phyloP scores from a whole-genome alignment of 2,329 filamentous ascomycete genomes.

The Trichoderma cornu-damae region DNA sequence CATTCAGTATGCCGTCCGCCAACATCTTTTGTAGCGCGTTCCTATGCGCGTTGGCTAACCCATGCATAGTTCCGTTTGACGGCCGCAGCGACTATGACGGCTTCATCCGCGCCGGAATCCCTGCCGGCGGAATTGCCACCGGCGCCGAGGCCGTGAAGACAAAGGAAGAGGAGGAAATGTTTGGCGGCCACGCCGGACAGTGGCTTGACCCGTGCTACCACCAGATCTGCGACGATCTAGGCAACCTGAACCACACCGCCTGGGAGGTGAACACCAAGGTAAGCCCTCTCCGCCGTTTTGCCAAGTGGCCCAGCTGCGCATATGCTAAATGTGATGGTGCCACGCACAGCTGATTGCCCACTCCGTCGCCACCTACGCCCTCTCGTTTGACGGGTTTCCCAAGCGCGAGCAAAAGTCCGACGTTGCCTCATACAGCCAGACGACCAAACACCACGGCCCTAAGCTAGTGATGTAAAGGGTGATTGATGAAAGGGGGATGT shows the following conservation, averaged over 20 bases:
- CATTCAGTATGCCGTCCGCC: slow-evolving; percentile 41
- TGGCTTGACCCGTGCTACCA: slow-evolving; percentile 59
- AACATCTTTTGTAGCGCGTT: background rate
- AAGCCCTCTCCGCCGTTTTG: slow-evolving; percentile 24
- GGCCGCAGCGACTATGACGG: slow-evolving; percentile 75
- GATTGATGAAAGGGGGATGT: too few species aligned
- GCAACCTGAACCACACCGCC: slow-evolving; percentile 54
- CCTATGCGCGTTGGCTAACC: background rate
- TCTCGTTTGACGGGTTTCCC: slow-evolving; percentile 61
- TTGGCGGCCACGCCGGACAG: slow-evolving; percentile 63
- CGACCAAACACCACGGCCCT: slow-evolving; percentile 46
- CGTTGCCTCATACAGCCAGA: slow-evolving; percentile 31
- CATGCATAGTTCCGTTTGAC: slow-evolving; percentile 55
- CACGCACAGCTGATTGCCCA: slow-evolving; percentile 61
- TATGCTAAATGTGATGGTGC: slow-evolving; percentile 23
- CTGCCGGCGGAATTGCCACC: slow-evolving; percentile 69
- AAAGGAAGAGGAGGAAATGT: slow-evolving; percentile 56
- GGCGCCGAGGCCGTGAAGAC: slow-evolving; percentile 76
- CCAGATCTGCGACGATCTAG: slow-evolving; percentile 55
- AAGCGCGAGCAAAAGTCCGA: slow-evolving; percentile 39
- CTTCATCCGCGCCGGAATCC: slow-evolving; percentile 68
- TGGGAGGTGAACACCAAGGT: slow-evolving; percentile 59
- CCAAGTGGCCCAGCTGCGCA: background rate
- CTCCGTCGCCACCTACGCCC: slow-evolving; percentile 64
- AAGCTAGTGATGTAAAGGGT: slow-evolving; percentile 46